Base-by-base conservation (phyloP, 225 moss, liverwort and hornwort species). In the Marchantia polymorpha region DNA sequence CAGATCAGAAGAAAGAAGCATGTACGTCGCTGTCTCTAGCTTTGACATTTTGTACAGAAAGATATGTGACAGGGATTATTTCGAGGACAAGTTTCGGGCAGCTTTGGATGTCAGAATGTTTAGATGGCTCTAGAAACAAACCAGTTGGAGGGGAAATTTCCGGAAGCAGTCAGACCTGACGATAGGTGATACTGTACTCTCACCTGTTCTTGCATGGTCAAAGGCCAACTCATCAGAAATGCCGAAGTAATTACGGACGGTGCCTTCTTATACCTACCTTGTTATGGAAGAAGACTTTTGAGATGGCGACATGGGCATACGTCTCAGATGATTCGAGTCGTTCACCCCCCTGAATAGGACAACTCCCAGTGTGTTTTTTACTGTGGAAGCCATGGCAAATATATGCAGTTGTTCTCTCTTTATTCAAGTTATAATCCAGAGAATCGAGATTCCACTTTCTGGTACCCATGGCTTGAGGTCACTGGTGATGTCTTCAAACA, bases 41-140 rank as follows among this genome's bases (percentile, higher is more conserved):
- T 75, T 58, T 46, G 75, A 59, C 58, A 75, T 31, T 39, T 53
- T 75, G 75, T 59, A 75, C 75, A 75, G 59, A 22, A 39, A 39
- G 10, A 22, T n/a, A 31, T 53, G 39, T 39, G 39, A 19, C 55
- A 6, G 58, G 20, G 75, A 39, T 7, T 73, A 15, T 54, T 1
- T 4, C 22, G 3, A 54, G 10, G 22, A 29, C 8, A 67, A 31
- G 65, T 67, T 31, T 67, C 6, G 12, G 17, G 20, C 16, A 29
- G 53, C 19, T 15, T 69, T 7, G 20, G 12, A 27, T 47, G 17
- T 69, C 46, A 46, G 16, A 47, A 29, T 29, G 69, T 69, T 26
- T 27, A 65, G 26, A n/a, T 29, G 65, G 65, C 39, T 65, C 6
- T 9, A 64, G 12, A 64, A 23, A 15, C 29, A 65, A 65, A 27